Conservation (phyloP, 371 early-diverging fungal genomes). For the Apophysomyces variabilis region DNA sequence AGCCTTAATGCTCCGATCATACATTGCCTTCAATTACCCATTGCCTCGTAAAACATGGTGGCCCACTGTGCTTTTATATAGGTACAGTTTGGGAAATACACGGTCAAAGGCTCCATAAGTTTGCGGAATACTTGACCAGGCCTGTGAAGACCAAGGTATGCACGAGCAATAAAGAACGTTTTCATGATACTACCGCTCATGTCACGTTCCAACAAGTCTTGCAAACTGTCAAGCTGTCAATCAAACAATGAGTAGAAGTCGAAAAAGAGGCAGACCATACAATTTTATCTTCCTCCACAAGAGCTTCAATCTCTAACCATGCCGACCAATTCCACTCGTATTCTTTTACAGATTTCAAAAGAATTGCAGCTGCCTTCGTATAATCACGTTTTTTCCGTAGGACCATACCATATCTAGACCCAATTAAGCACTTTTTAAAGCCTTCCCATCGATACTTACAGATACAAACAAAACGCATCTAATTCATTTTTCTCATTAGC, state of each 20-base stretch:
- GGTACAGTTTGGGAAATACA: conserved; percentile 57
- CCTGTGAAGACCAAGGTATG: conserved; percentile 45
- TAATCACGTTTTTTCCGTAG: conserved; percentile 49
- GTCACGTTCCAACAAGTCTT: conserved; percentile 27
- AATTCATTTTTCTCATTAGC: conserved; percentile 46
- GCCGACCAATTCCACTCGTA: conserved; percentile 92
- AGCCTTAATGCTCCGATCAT: not conserved
- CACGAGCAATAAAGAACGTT: conserved; percentile 62
- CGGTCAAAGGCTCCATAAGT: conserved; percentile 34
- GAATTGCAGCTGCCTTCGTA: conserved; percentile 56
- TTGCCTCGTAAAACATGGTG: conserved; percentile 45
- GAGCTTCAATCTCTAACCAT: conserved; percentile 79
- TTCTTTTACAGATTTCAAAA: conserved; percentile 67
- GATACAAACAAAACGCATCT: conserved; percentile 72
- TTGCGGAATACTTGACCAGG: conserved; percentile 25
- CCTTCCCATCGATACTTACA: conserved; percentile 45
- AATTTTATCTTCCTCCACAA: conserved; percentile 54
- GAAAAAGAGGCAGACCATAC: conserved; percentile 27
- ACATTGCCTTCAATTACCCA: conserved; percentile 21
- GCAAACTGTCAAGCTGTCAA: conserved; percentile 30
- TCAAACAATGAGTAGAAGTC: not conserved
- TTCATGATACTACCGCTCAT: conserved; percentile 58
- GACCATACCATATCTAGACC: conserved; percentile 60
- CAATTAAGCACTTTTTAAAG: not conserved
- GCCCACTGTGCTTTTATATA: conserved; percentile 70